These are phyloP conservation scores for Aspergillus sojae DNA, from an alignment of 2,329 filamentous ascomycete species.

Conservation along the genomic window DNA sequence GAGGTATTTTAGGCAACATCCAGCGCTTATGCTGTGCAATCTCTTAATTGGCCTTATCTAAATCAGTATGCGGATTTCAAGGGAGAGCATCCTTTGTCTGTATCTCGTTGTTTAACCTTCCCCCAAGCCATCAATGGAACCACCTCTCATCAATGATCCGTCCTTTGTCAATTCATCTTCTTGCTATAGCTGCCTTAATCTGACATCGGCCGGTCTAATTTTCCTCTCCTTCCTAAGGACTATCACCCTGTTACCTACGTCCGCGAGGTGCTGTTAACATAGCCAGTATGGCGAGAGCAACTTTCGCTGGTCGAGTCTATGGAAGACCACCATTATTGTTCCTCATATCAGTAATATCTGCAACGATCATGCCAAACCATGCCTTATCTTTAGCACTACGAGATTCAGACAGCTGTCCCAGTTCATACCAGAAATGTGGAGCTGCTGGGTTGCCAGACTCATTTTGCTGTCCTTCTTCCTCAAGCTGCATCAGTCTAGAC, in stretches of 20 bases:
- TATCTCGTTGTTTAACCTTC: slow-evolving; percentile 8
- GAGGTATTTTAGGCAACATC: slow-evolving; percentile 16
- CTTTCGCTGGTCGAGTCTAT: neutral
- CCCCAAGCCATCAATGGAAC: neutral
- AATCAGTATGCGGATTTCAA: neutral
- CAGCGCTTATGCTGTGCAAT: slow-evolving; percentile 11
- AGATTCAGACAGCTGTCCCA: slow-evolving; percentile 33
- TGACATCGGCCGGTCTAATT: neutral
- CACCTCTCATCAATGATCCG: neutral
- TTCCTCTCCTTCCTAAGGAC: no score
- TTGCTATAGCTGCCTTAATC: neutral
- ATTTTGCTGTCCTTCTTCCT: slow-evolving; percentile 48
- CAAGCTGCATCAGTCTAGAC: slow-evolving; percentile 47
- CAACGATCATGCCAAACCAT: slow-evolving; percentile 23
- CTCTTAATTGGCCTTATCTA: slow-evolving; percentile 1
- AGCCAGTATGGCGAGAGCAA: slow-evolving; percentile 22
- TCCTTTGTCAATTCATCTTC: neutral
- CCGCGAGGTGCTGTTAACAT: neutral
- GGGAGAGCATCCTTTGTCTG: slow-evolving; percentile 6
- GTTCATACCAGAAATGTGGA: slow-evolving; percentile 39
- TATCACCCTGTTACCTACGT: no score
- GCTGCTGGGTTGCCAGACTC: slow-evolving; percentile 40
- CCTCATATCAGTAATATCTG: slow-evolving; percentile 26
- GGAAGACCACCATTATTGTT: slow-evolving; percentile 22
- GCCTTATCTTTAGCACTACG: slow-evolving; percentile 26